Percentiles rank a stretch among this genome's conserved stretches.
Evolutionary conservation across 148 eudicot species (phyloP).

Genomic region (Salicornia ramosissima): DNA sequence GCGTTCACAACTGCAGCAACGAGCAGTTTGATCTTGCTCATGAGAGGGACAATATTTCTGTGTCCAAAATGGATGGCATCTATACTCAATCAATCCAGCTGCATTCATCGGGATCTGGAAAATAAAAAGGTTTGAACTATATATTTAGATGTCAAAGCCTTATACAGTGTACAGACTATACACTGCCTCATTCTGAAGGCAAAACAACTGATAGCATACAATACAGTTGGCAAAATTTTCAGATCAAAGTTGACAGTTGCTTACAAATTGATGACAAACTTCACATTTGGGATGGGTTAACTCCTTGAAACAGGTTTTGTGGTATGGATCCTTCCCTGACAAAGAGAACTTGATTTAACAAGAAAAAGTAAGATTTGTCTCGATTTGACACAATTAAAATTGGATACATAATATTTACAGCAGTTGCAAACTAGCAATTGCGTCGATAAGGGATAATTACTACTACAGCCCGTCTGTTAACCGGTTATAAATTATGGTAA

Average conservation of each 20-base stretch:
- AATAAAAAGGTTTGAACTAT: background rate
- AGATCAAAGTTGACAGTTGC: constrained; percentile 24
- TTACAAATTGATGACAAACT: constrained; percentile 92
- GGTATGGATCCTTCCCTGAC: constrained; percentile 92
- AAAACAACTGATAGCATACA: background rate
- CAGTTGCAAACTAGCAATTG: too few species aligned
- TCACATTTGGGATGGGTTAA: constrained; percentile 88
- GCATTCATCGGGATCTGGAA: constrained; percentile 86
- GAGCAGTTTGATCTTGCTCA: constrained; percentile 78
- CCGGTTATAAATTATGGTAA: too few species aligned
- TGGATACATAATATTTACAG: background rate
- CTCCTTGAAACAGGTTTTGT: constrained; percentile 86
- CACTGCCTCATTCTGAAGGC: background rate
- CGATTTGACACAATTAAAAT: background rate
- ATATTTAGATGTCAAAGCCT: too few species aligned
- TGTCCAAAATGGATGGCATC: constrained; percentile 97
- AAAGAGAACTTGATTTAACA: constrained; percentile 89
- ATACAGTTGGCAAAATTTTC: too few species aligned
- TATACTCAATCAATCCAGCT: constrained; percentile 87
- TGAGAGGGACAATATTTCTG: constrained; percentile 98
- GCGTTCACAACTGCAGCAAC: constrained; percentile 98
- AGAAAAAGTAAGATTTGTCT: constrained; percentile 42
- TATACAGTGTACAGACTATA: too few species aligned
- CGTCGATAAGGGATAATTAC: too few species aligned
- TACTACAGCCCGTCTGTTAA: too few species aligned